Evolutionary conservation across 2,329 filamentous ascomycete genomes (phyloP), one percentile per base, ranked within the genome.

Genomic region (Talaromyces pinophilus): DNA sequence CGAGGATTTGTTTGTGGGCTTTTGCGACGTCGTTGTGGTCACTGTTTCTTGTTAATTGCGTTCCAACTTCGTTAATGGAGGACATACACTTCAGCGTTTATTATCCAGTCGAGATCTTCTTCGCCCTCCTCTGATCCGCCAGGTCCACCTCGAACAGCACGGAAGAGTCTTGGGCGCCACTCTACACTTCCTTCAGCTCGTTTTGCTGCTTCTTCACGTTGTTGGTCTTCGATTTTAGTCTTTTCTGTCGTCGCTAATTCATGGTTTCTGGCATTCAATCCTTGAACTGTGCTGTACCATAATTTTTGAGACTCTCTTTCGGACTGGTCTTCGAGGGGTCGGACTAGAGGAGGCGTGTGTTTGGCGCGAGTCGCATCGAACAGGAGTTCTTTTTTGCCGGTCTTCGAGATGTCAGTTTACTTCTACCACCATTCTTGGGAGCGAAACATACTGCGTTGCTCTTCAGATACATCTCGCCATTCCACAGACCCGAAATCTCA

Each of bases 41-140:
- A 70, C 87, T 89, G 67, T 33, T 22, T 15, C 46, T 44, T 7
- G 25, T 30, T 40, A 22, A 22, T 5, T 5, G 6, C n/a, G 15
- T 57, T 5, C 25, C 25, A 38, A 28, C 46, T 5, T 30, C 3
- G 8, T 42, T 28, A 25, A n/a, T 40, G 25, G 55, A 46, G 6
- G 22, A 59, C 48, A 62, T 80, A 96, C 93, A 99, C 86, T 65
- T 89, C 84, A 1, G 93, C 90, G 77, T 94, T 90, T 73, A 99
- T 91, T 74, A 98, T 93, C 92, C 92, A 99, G 79, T 98, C 95
- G 35, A 99, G 82, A 70, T 92, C 92, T 75, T 96, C 92, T 77
- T 96, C 91, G 33, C 91, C 92, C 75, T 94, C 89, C 69, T 95
- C 91, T 3, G 85, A 76, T 1, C 88, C 89, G 38, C 89, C 90